Evolutionary conservation across 148 eudicot species (phyloP).

Genomic region (Rhododendron ferrugineum): DNA sequence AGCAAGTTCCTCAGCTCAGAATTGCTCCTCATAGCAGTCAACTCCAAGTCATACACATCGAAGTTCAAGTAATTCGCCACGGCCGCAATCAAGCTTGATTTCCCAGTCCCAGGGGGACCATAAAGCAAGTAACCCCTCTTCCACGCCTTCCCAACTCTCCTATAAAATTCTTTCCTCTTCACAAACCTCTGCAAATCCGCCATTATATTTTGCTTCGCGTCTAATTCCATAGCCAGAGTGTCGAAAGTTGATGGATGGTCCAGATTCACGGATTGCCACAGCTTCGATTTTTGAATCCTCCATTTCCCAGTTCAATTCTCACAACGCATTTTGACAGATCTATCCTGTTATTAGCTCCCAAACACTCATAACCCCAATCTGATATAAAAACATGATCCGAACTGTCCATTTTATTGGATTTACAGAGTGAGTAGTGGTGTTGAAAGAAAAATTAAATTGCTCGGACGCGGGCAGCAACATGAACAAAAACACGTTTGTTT

Average conservation of each 20-base stretch:
- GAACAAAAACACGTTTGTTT: too few relatives aligned
- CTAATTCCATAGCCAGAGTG: conserved; percentile 19
- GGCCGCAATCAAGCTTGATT: conserved; percentile 26
- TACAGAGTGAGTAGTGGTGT: too few relatives aligned
- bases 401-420: too few relatives aligned
- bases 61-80: conserved; percentile 28
- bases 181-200: conserved; percentile 23
- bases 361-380: too few relatives aligned
- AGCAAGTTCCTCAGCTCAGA: conserved; percentile 21
- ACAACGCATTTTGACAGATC: too few relatives aligned
- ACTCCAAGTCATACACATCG: conserved; percentile 26
- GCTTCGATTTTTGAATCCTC: not conserved
- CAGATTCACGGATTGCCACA: conserved; percentile 19
- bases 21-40: conserved; percentile 14
- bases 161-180: conserved; percentile 22
- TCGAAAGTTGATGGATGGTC: conserved; percentile 27
- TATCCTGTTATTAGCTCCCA: too few relatives aligned
- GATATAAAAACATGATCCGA: too few relatives aligned
- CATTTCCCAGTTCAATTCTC: too few relatives aligned
- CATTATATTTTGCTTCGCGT: conserved; percentile 5
- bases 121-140: conserved; percentile 24
- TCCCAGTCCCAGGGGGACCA: conserved; percentile 27
- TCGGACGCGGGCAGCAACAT: too few relatives aligned
- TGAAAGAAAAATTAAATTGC: too few relatives aligned
- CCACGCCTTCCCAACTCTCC: conserved; percentile 30